Evolutionary conservation across 352 stramenopile species (phyloP).

Genomic region (Phytophthora idaei): DNA sequence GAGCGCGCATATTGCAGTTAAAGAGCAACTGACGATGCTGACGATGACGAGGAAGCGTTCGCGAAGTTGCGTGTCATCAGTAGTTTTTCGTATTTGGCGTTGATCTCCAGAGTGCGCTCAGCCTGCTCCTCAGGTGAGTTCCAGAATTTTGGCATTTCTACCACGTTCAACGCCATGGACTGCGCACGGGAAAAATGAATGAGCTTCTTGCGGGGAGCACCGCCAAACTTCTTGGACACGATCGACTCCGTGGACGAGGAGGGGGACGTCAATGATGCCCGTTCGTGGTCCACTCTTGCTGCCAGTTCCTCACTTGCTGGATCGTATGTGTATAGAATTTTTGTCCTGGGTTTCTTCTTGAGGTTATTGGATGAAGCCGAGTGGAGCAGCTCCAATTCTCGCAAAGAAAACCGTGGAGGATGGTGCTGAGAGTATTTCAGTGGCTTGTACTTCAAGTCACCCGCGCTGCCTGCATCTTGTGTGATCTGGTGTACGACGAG

Average conservation of each 20-base stretch:
- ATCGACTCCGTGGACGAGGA: constrained; percentile 15
- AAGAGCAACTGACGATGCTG: constrained; percentile 29
- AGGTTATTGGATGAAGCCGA: constrained; percentile 30
- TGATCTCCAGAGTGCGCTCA: constrained; percentile 43
- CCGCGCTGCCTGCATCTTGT: constrained; percentile 30
- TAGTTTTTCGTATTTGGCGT: constrained; percentile 51
- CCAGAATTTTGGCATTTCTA: constrained; percentile 53
- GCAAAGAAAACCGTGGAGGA: constrained; percentile 54
- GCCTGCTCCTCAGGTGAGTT: constrained; percentile 42
- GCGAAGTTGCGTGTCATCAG: constrained; percentile 34
- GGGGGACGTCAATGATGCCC: constrained; percentile 21
- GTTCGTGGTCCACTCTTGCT: constrained; percentile 29
- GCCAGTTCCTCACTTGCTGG: constrained; percentile 33
- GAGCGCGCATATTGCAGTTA: constrained; percentile 12
- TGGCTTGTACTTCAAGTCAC: constrained; percentile 77
- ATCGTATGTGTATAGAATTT: constrained; percentile 40
- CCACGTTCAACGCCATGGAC: constrained; percentile 46
- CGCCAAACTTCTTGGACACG: constrained; percentile 17
- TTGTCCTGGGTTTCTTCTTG: constrained; percentile 32
- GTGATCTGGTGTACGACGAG: constrained; percentile 61
- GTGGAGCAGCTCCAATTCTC: constrained; percentile 39
- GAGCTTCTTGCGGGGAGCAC: constrained; percentile 15
- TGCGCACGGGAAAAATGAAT: constrained; percentile 30
- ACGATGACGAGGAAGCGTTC: constrained; percentile 30
- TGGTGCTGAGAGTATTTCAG: constrained; percentile 69